Conservation (phyloP, 768 basidiomycete species). For the Tremella fuciformis region DNA sequence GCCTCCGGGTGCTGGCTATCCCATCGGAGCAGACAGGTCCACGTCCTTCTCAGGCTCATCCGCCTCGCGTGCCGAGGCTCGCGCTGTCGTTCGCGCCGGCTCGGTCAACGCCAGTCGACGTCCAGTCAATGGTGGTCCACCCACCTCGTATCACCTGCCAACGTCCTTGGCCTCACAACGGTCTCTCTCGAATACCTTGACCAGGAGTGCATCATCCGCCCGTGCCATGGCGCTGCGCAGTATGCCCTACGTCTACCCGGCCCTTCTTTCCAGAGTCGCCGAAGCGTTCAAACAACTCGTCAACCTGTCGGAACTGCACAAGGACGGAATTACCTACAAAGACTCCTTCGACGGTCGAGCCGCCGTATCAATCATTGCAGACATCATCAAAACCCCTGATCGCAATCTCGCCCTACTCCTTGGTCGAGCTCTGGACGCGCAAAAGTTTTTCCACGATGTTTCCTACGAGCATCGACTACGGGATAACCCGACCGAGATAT, state of each 20-base stretch:
- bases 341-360: constrained; percentile 95
- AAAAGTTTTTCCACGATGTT: constrained; percentile 99
- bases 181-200: constrained; percentile 34
- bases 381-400: constrained; percentile 98
- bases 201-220: constrained; percentile 39
- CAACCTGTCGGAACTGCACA: constrained; percentile 70
- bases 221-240: constrained; percentile 56
- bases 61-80: constrained; percentile 29
- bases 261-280: constrained; percentile 87
- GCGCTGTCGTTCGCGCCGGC: constrained; percentile 39
- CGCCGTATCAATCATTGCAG: constrained; percentile 93
- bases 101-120: constrained; percentile 26
- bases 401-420: constrained; percentile 89
- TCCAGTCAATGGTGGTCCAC: constrained; percentile 13
- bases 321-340: constrained; percentile 94
- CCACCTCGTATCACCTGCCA: constrained; percentile 32
- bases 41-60: constrained; percentile 47
- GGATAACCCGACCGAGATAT: constrained; percentile 82
- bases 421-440: constrained; percentile 92
- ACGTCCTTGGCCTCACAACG: constrained; percentile 38
- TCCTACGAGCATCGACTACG: constrained; percentile 95
- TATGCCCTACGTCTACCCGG: constrained; percentile 86
- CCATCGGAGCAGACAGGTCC: constrained; percentile 33
- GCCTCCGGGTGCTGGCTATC: constrained; percentile 31
- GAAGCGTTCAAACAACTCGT: constrained; percentile 87